These are phyloP conservation scores for Leccinum aurantiacum DNA, from an alignment of 768 basidiomycete species.

Conservation along the genomic window DNA sequence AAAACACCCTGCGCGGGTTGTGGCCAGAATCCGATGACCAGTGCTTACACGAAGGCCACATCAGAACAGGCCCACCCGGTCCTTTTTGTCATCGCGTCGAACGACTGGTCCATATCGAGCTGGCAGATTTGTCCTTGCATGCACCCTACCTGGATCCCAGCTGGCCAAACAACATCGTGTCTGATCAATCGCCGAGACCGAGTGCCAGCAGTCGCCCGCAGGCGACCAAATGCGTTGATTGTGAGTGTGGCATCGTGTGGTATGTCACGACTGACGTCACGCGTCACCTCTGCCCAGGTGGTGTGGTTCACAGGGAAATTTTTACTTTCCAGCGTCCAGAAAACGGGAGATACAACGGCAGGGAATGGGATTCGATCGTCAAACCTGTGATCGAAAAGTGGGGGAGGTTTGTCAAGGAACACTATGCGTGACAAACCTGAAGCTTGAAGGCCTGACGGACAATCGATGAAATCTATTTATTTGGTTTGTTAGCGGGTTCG, in stretches of 20 bases:
- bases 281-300: slow-evolving; percentile 38
- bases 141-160: slow-evolving; percentile 56
- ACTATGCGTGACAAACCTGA: slow-evolving; percentile 25
- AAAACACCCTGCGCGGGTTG: slow-evolving; percentile 72
- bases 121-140: slow-evolving; percentile 64
- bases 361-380: slow-evolving; percentile 75
- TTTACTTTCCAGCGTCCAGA: slow-evolving; percentile 65
- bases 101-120: slow-evolving; percentile 76
- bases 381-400: slow-evolving; percentile 76
- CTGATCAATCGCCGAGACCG: slow-evolving; percentile 17
- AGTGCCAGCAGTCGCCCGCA: slow-evolving; percentile 13
- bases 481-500: neutral
- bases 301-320: slow-evolving; percentile 70
- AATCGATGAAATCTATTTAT: neutral
- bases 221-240: slow-evolving; percentile 41
- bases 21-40: slow-evolving; percentile 52
- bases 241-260: slow-evolving; percentile 33
- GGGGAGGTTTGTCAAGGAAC: slow-evolving; percentile 56
- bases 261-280: slow-evolving; percentile 8
- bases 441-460: neutral
- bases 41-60: slow-evolving; percentile 64
- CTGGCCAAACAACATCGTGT: slow-evolving; percentile 40
- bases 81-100: slow-evolving; percentile 75
- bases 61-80: slow-evolving; percentile 60
- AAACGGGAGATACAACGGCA: slow-evolving; percentile 53